Base-by-base conservation (phyloP, 192 early-diverging fungal species). In the Umbelopsis ramanniana region DNA sequence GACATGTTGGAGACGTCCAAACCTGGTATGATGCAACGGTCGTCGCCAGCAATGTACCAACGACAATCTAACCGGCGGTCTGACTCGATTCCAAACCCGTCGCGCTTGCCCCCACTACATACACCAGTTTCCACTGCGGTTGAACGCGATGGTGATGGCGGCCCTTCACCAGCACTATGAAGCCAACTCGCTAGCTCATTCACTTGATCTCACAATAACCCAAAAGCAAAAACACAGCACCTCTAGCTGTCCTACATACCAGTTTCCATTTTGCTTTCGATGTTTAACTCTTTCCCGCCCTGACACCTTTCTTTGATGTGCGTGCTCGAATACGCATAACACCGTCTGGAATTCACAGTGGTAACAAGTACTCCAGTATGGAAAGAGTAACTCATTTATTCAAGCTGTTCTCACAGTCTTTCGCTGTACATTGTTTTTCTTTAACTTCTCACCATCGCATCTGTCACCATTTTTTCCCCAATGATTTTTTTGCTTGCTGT, bases 171-270 rank as follows among this genome's bases (percentile, higher is more conserved):
- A 38, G 17, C 57, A 14, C 7, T 3, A 19, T 63, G n/a, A 63
- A 2, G 33, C 54, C 23, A 23, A 23, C n/a, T n/a, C n/a, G 33
- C 21, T 11, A 14, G 26, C 24, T 35, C 15, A 26, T 33, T 60
- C 15, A 35, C 33, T 33, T 33, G 9, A 11, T 14, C 33, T 37
- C 4, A 37, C 57, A 37, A 37, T 37, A 63, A 38, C 57, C 48
- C 40, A 43, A 7, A 43, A 7, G 11, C 40, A 43, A 17, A 15
- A 63, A 35, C 57, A 37, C 57, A 63, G 57, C 33, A 17, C 37
- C 11, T 63, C 40, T 43, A 1, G 57, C 57, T 63, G 57, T 37
- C 57, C 26, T 63, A 37, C 57, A 63, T 63, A 63, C 57, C 33
- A 37, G 15, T 5, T 17, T 50, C 6, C 40, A 2, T n/a, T 7